Conservation (phyloP, 1,139 yeast species). For the Entelexis sorbosivorans region DNA sequence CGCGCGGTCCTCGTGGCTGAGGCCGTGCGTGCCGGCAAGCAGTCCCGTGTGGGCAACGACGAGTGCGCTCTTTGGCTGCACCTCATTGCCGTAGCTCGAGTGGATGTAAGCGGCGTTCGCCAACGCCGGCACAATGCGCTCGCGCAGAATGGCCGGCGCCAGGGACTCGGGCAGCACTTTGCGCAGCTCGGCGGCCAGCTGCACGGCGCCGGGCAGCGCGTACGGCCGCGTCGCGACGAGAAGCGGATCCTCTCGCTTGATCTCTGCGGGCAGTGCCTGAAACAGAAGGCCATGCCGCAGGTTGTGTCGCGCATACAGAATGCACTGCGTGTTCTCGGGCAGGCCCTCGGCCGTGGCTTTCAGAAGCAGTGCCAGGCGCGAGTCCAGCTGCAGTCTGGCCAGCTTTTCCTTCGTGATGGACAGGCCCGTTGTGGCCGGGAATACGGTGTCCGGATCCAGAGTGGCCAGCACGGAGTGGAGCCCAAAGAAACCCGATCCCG, state of each 20-base stretch:
- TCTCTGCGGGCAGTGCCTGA: conserved; percentile 43
- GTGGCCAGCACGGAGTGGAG: conserved; percentile 14
- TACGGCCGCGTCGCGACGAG: conserved; percentile 53
- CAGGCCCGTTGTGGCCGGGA: conserved; percentile 11
- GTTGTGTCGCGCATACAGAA: conserved; percentile 60
- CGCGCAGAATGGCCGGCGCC: conserved; percentile 42
- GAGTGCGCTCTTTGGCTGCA: conserved; percentile 59
- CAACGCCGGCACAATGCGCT: conserved; percentile 52
- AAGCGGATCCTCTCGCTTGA: conserved; percentile 53
- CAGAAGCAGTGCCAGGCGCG: conserved; percentile 12
- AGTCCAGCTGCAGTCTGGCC: neutral
- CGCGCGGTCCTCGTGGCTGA: conserved; percentile 55
- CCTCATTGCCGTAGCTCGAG: conserved; percentile 57
- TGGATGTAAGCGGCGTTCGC: conserved; percentile 61
- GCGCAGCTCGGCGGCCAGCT: conserved; percentile 40
- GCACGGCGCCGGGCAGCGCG: conserved; percentile 48
- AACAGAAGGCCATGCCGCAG: conserved; percentile 60
- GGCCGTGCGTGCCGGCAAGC: conserved; percentile 57
- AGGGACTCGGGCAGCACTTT: conserved; percentile 45
- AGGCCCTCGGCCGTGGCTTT: conserved; percentile 10
- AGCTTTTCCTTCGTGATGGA: conserved; percentile 4
- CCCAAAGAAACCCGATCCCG: conserved; percentile 18
- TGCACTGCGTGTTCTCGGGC: conserved; percentile 18
- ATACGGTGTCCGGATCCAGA: neutral
- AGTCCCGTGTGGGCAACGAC: conserved; percentile 58